These are phyloP conservation scores for Malbranchea cinnamomea DNA, from an alignment of 2,329 filamentous ascomycete species.

Conservation along the genomic window DNA sequence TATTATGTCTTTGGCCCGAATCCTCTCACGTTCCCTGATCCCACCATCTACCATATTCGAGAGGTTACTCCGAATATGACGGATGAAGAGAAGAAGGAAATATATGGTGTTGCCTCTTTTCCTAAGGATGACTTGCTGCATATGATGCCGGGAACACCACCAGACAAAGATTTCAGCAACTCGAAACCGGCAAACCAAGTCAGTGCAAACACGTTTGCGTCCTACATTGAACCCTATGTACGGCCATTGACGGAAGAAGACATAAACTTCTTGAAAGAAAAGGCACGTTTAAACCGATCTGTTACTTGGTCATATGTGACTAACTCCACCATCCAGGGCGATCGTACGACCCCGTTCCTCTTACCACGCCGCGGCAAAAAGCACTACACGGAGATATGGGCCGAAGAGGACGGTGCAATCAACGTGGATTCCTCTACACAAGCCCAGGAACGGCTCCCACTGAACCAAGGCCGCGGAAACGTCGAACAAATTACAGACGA, in stretches of 20 bases:
- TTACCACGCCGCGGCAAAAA: conserved; percentile 74
- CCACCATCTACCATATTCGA: conserved; percentile 86
- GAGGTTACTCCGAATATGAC: conserved; percentile 59
- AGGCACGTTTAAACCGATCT: conserved; percentile 28
- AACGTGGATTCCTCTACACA: conserved; percentile 52
- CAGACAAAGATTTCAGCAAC: conserved; percentile 89
- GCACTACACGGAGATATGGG: conserved; percentile 83
- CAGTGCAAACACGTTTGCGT: conserved; percentile 81
- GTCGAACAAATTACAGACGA: conserved; percentile 81
- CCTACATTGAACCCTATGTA: conserved; percentile 84
- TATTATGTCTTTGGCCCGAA: conserved; percentile 86
- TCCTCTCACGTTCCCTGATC: conserved; percentile 78
- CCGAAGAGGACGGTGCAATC: conserved; percentile 77
- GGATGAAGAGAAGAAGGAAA: conserved; percentile 70
- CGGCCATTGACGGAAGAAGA: conserved; percentile 85
- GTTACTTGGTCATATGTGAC: conserved; percentile 3
- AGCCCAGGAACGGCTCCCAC: conserved; percentile 50
- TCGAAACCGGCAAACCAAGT: conserved; percentile 91
- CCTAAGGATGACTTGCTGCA: conserved; percentile 68
- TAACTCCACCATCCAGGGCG: conserved; percentile 38
- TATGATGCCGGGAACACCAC: conserved; percentile 73
- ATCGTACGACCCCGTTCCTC: conserved; percentile 67
- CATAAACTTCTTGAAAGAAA: conserved; percentile 78
- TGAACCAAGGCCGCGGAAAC: conserved; percentile 69
- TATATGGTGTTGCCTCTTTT: conserved; percentile 76